Base-by-base conservation (phyloP, 2,329 filamentous ascomycete genomes). In the Bipolaris bicolor region DNA sequence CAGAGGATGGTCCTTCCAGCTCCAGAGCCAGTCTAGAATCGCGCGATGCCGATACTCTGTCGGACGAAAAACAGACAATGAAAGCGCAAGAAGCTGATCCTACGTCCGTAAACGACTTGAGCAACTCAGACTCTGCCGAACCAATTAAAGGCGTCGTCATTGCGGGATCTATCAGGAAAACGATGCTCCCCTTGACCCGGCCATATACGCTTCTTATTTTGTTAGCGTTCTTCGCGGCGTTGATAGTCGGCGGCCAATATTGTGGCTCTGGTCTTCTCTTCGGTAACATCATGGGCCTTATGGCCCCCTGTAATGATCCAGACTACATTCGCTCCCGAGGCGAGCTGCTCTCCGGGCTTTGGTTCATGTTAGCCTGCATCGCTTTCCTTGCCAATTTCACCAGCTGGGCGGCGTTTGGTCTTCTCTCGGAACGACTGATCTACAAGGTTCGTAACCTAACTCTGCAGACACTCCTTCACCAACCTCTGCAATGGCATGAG, bases 401-500 rank as follows among this genome's bases (percentile, higher is more conserved):
- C 29, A 88, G 85, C 62, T 85, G 85, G 80, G 79, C 81, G 1
- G 76, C 77, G 2, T 87, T 88, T 60, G 85, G 85, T 1, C 77
- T 80, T 55, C 77, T 86, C 0, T 84, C 88, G 0, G 88, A 91
- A 69, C 85, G 87, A 60, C 76, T 90, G 1, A 78, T 91, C 1
- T 88, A 86, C 70, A 83, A 80, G 43, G 83, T 89, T 9, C 82
- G 88, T 50, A 82, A 88, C 2, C 74, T 88, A 1, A 88, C 86
- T 0, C 85, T 91, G 69, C 83, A 86, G 2, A 85, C 88, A 0
- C 75, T 91, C 1, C 83, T 90, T 49, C 80, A 86, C 57, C 88
- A 90, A 73, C 86, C 87, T 59, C 77, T 90, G 46, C 82, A 88
- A 57, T 92, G 88, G 89, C 89, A 91, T 66, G 85, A 90, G 68